These are phyloP conservation scores for Penicillium sp. DNA, from an alignment of 2,329 filamentous ascomycete species.

Conservation along the genomic window DNA sequence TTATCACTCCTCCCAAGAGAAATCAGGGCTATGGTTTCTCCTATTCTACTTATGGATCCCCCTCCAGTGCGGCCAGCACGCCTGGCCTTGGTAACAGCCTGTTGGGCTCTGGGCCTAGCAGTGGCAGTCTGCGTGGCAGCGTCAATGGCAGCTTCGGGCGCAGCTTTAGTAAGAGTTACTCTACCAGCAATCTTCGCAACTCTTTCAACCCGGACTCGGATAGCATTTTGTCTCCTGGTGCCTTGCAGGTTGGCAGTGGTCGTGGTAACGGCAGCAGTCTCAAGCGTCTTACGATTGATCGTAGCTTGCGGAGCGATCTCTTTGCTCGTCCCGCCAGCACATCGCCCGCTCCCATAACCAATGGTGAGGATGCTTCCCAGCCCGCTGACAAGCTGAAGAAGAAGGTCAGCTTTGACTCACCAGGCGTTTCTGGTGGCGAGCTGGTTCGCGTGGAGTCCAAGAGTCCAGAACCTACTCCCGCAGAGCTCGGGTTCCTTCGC, in stretches of 20 bases:
- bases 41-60: constrained; percentile 88
- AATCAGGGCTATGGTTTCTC: constrained; percentile 78
- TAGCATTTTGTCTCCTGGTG: constrained; percentile 81
- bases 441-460: constrained; percentile 54
- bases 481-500: constrained; percentile 62
- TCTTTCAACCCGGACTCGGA: constrained; percentile 75
- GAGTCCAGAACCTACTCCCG: constrained; percentile 55
- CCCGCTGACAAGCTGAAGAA: constrained; percentile 58
- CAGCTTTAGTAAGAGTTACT: constrained; percentile 82
- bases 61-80: constrained; percentile 69
- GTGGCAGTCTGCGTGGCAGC: constrained; percentile 17
- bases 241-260: constrained; percentile 70
- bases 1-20: constrained; percentile 80
- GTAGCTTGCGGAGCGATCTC: constrained; percentile 70
- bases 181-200: constrained; percentile 80
- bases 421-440: constrained; percentile 48
- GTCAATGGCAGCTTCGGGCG: constrained; percentile 63
- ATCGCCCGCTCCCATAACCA: constrained; percentile 34
- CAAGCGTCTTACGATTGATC: constrained; percentile 92
- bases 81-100: constrained; percentile 68
- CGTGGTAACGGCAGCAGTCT: constrained; percentile 70
- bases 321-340: constrained; percentile 49
- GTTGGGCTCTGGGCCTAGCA: constrained; percentile 34
- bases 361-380: constrained; percentile 43
- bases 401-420: constrained; percentile 84